A percentile compares a stretch with the other conserved stretches of the same genome.
These are phyloP conservation scores for Thalassiosira mediterranea DNA, from an alignment of 352 stramenopile genomes.

Conservation along the genomic window DNA sequence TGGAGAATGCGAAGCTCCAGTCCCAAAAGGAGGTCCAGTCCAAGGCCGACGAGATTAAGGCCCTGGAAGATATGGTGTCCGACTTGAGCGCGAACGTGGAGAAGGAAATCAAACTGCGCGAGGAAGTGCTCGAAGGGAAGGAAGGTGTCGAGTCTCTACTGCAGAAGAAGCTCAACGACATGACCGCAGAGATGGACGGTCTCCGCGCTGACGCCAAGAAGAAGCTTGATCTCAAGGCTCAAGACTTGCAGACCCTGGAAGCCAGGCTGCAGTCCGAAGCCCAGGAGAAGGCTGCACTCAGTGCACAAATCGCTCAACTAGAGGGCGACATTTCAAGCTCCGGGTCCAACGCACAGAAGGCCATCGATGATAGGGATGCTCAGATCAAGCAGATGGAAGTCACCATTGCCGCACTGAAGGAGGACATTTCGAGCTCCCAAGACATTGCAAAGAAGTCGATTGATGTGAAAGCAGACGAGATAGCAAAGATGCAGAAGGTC, in stretches of 20 bases:
- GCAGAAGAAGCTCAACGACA: constrained; percentile 41
- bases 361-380: constrained; percentile 18
- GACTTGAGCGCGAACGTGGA: constrained; percentile 38
- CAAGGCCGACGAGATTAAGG: constrained; percentile 40
- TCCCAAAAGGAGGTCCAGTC: constrained; percentile 22
- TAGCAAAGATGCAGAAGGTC: constrained; percentile 31
- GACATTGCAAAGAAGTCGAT: constrained; percentile 27
- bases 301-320: constrained; percentile 17
- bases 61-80: constrained; percentile 41
- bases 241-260: constrained; percentile 45
- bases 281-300: constrained; percentile 17
- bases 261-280: constrained; percentile 4
- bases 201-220: constrained; percentile 34
- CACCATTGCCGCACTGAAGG: constrained; percentile 7
- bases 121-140: constrained; percentile 44
- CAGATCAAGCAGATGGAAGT: constrained; percentile 37
- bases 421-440: constrained; percentile 15
- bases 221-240: constrained; percentile 13
- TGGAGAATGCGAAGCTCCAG: constrained; percentile 12
- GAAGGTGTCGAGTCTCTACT: constrained; percentile 42
- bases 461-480: constrained; percentile 21
- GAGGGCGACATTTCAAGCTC: constrained; percentile 9
- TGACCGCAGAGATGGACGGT: constrained; percentile 34
- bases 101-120: constrained; percentile 49
- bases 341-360: constrained; percentile 19